Evolutionary conservation across 805 yeast species (phyloP), one percentile per base, ranked within the genome.

Genomic region (Yamadazyma phyllophila): DNA sequence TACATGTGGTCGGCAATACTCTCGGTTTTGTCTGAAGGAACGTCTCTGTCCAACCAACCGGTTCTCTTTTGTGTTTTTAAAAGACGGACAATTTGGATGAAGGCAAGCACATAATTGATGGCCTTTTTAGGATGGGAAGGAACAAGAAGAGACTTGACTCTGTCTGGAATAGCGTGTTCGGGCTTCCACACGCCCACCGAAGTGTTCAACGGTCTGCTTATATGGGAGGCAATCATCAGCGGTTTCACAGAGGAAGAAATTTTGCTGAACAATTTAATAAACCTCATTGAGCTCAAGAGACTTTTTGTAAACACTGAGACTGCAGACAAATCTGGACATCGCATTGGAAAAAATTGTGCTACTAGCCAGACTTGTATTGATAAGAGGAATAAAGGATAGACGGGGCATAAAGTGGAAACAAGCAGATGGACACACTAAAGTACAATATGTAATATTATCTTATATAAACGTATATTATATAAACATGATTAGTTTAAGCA

Each of bases 1-100:
- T 92, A 91, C 96, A 91, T 91, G 64, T 92, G 97, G 65, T 91
- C 97, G n/a, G 88, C 78, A 42, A 90, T 89, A 42, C 86, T 79
- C 64, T 89, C 88, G 2, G 83, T 82, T 20, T 71, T 56, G 1
- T 72, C 72, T 13, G 72, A 60, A 9, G 79, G 76, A 13, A 72
- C 55, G 3, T 69, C 68, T 57, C 80, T 81, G 60, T 89, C 92
- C 15, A 92, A 65, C 98, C 98, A 92, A 2, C 99, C 99, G 0
- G 99, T 92, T 61, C 99, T 77, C 54, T 77, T 82, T 59, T 88
- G 92, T 4, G 81, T 71, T 65, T 92, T 92, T 55, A 92, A 72
- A 29, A 82, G 73, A 42, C 84, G 76, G 0, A 88, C 78, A 27
- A 89, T 78, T 59, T 88, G 88, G 42, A 81, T 63, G 50, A 81